Evolutionary conservation across 495 filamentous ascomycete species (phyloP).

Genomic region (Xylaria telfairii): DNA sequence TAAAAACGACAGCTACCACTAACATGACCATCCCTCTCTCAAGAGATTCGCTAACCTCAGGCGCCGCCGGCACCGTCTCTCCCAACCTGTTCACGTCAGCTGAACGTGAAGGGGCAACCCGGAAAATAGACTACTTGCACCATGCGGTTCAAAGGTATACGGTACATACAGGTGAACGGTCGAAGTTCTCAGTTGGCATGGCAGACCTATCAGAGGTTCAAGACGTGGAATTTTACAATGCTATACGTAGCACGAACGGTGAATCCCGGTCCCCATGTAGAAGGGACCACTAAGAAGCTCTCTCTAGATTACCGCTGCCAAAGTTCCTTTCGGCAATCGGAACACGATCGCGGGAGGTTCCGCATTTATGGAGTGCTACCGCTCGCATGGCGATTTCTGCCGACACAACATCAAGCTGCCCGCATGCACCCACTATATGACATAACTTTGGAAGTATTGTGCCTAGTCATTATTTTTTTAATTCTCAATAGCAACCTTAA

Average conservation of each 20-base stretch:
- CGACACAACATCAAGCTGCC: neutral
- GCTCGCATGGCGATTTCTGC: conserved; percentile 2
- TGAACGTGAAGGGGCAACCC: neutral
- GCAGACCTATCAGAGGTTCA: neutral
- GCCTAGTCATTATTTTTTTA: conserved; percentile 17
- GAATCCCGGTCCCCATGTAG: neutral
- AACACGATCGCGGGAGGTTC: conserved; percentile 9
- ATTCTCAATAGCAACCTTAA: conserved; percentile 32
- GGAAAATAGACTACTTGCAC: neutral
- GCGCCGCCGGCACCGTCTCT: neutral
- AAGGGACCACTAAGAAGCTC: neutral
- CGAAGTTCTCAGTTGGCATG: neutral
- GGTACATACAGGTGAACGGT: too few species aligned
- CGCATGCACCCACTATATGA: conserved; percentile 9
- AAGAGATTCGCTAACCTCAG: neutral
- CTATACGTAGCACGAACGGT: neutral
- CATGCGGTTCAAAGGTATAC: neutral
- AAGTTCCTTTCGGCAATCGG: conserved; percentile 15
- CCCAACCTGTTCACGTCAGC: neutral
- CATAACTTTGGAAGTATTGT: too few species aligned
- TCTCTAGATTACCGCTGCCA: neutral
- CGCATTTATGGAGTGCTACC: conserved; percentile 6
- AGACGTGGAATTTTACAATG: neutral
- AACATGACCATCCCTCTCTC: neutral
- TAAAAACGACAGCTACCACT: neutral